Percentiles rank a stretch among this genome's conserved stretches.
These are phyloP conservation scores for Tuber aestivum DNA, from an alignment of 495 filamentous ascomycete genomes.

Conservation along the genomic window DNA sequence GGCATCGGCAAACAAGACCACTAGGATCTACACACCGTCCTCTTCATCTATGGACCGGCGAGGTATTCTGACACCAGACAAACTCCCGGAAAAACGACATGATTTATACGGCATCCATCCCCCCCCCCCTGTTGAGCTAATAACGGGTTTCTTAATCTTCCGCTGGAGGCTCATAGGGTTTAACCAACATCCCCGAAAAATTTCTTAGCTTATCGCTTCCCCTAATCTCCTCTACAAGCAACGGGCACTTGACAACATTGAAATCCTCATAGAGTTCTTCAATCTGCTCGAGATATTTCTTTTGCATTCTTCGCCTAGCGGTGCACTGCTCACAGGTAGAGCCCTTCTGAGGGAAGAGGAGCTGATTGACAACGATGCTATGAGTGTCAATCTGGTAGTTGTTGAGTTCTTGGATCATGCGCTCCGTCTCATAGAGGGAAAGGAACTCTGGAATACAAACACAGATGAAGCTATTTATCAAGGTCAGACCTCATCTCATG, in stretches of 20 bases:
- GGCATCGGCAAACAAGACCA: neutral
- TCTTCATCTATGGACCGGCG: neutral
- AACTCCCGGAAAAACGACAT: neutral
- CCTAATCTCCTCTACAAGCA: conserved; percentile 89
- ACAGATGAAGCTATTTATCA: conserved; percentile 64
- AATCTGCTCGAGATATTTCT: conserved; percentile 98
- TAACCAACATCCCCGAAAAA: conserved; percentile 88
- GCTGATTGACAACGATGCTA: conserved; percentile 94
- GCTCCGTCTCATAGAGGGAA: conserved; percentile 95
- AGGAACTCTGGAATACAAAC: conserved; percentile 98
- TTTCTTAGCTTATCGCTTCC: conserved; percentile 89
- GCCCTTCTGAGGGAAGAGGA: conserved; percentile 82
- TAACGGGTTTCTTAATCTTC: conserved; percentile 27
- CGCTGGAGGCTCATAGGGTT: conserved; percentile 74
- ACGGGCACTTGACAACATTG: conserved; percentile 95
- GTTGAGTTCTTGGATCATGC: conserved; percentile 97
- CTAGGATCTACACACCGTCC: neutral
- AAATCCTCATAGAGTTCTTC: conserved; percentile 99
- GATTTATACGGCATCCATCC: neutral
- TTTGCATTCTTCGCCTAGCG: conserved; percentile 93
- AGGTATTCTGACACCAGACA: neutral
- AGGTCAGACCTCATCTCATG: neutral
- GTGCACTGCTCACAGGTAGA: conserved; percentile 93
- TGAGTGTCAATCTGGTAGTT: conserved; percentile 94
- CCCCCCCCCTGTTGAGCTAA: neutral